Evolutionary conservation across 2,329 filamentous ascomycete species (phyloP).

Genomic region (Penicillium sp.): DNA sequence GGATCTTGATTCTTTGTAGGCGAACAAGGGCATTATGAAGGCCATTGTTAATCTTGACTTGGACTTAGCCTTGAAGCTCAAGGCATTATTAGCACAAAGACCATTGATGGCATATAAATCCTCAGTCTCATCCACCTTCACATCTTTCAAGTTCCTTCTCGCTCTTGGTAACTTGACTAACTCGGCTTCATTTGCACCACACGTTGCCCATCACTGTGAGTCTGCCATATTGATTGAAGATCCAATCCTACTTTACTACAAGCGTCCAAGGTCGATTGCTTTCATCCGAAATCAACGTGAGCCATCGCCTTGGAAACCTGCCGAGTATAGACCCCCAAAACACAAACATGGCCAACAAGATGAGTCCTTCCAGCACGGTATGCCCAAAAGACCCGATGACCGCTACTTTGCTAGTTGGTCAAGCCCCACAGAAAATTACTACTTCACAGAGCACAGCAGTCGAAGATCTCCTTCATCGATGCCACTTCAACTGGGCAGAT

Average conservation of each 20-base stretch:
- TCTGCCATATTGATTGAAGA: no score
- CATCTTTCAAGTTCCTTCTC: no score
- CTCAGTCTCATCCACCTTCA: neutral
- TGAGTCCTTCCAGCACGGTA: neutral
- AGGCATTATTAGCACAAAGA: neutral
- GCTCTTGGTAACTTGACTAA: no score
- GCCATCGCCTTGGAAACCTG: no score
- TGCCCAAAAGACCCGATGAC: neutral
- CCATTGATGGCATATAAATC: neutral
- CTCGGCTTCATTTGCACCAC: no score
- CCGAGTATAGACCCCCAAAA: no score
- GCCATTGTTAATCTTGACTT: neutral
- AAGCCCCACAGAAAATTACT: neutral
- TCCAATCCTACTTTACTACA: no score
- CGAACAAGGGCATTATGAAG: neutral
- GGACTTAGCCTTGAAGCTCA: neutral
- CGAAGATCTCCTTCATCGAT: neutral
- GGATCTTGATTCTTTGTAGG: neutral
- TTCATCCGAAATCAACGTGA: no score
- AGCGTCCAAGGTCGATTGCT: no score
- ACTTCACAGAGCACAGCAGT: no score
- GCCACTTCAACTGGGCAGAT: constrained; percentile 11
- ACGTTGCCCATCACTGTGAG: no score
- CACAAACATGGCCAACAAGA: neutral
- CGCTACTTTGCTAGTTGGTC: no score